These are phyloP conservation scores for Suillus luteus DNA, from an alignment of 768 basidiomycete species.

Conservation along the genomic window DNA sequence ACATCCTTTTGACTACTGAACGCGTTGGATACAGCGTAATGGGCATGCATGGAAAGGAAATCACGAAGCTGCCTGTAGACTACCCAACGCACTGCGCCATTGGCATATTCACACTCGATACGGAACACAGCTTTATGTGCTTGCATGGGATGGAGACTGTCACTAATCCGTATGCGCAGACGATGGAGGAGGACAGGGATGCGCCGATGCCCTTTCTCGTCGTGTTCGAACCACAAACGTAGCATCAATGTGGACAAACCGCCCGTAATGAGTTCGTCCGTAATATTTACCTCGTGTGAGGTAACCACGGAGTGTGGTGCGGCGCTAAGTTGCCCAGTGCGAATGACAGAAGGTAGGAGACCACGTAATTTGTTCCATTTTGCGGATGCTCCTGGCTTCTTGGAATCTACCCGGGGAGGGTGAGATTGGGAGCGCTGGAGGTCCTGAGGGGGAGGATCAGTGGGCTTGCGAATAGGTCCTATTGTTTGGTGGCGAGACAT, in stretches of 20 bases:
- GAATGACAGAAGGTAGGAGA: conserved; percentile 57
- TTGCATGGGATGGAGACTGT: conserved; percentile 81
- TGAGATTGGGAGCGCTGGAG: conserved; percentile 30
- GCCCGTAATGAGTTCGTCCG: conserved; percentile 79
- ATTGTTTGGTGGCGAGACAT: conserved; percentile 16
- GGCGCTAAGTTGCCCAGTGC: conserved; percentile 31
- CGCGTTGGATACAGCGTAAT: conserved; percentile 84
- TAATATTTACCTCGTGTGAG: conserved; percentile 66
- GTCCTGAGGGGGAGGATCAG: conserved; percentile 12
- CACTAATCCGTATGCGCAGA: conserved; percentile 80
- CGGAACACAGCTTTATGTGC: conserved; percentile 79
- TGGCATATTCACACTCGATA: conserved; percentile 96
- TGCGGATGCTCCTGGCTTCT: conserved; percentile 30
- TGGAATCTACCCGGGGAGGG: conserved; percentile 26
- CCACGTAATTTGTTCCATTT: conserved; percentile 71
- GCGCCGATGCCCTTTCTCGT: conserved; percentile 81
- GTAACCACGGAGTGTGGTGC: conserved; percentile 51
- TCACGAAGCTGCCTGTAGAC: conserved; percentile 93
- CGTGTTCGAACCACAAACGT: conserved; percentile 82
- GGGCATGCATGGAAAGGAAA: conserved; percentile 86
- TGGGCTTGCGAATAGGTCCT: conserved; percentile 9
- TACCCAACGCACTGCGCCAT: conserved; percentile 91
- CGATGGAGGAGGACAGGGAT: conserved; percentile 80
- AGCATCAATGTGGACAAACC: conserved; percentile 80
- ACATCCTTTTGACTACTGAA: conserved; percentile 71